Percentiles rank a stretch among this genome's conserved stretches.
Evolutionary conservation across 2,329 filamentous ascomycete species (phyloP).

Genomic region (Biscogniauxia marginata): DNA sequence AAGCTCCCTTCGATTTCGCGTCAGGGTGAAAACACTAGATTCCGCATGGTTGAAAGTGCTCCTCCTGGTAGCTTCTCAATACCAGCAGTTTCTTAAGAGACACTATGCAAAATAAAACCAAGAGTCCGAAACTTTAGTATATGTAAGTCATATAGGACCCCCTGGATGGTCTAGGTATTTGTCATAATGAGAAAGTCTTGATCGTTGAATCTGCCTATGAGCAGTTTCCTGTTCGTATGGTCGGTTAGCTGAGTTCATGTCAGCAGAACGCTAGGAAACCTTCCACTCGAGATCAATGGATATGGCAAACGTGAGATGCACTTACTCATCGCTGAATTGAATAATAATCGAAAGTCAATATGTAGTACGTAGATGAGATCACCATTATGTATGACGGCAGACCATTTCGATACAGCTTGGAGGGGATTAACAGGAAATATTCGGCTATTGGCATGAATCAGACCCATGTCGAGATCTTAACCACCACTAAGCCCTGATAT

Average conservation of each 20-base stretch:
- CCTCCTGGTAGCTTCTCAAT: background rate
- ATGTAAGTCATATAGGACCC: background rate
- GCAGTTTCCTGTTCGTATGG: too few species aligned
- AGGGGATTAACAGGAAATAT: background rate
- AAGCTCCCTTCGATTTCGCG: too few species aligned
- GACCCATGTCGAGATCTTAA: background rate
- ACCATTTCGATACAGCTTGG: background rate
- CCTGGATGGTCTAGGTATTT: background rate
- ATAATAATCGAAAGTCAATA: too few species aligned
- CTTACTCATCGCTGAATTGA: too few species aligned
- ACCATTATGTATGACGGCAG: background rate
- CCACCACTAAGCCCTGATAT: background rate
- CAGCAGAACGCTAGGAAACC: too few species aligned
- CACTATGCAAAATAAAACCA: background rate
- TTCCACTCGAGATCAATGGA: too few species aligned
- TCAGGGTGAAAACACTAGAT: too few species aligned
- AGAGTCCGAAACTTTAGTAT: background rate
- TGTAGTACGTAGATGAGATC: background rate
- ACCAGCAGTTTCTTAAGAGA: background rate
- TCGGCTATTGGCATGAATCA: background rate
- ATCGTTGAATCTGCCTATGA: too few species aligned
- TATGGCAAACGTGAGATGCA: too few species aligned
- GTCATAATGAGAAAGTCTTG: too few species aligned
- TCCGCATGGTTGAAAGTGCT: background rate
- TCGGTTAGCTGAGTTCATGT: too few species aligned